Conservation (phyloP, 441 rosid genomes). For the Gossypium armourianum region DNA sequence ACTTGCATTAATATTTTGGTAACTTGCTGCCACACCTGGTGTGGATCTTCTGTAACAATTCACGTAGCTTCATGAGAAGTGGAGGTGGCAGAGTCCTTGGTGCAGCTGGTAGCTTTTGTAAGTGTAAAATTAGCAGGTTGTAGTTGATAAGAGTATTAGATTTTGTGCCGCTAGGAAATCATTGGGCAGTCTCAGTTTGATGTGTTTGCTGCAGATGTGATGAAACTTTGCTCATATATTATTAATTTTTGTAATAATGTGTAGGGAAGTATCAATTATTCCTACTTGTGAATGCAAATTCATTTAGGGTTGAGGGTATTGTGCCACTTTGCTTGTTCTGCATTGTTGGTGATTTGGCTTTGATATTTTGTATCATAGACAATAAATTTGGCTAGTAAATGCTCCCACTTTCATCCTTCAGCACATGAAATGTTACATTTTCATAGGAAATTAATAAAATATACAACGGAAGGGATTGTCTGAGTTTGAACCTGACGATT, state of each 20-base stretch:
- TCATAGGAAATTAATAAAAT: background rate
- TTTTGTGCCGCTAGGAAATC: constrained; percentile 3
- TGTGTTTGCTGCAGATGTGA: background rate
- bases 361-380: background rate
- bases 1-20: background rate
- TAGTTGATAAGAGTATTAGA: background rate
- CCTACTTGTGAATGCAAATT: constrained; percentile 11
- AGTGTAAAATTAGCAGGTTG: constrained; percentile 19
- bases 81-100: background rate
- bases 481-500: background rate
- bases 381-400: background rate
- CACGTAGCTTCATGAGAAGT: constrained; percentile 1
- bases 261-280: constrained; percentile 14
- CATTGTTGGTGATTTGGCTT: background rate
- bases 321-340: background rate
- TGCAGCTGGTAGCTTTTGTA: background rate
- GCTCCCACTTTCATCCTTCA: background rate
- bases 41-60: background rate
- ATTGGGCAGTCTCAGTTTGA: constrained; percentile 1
- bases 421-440: background rate
- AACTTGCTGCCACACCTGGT: background rate
- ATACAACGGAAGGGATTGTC: background rate
- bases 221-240: background rate
- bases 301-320: background rate
- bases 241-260: constrained; percentile 21